These are phyloP conservation scores for Lolium multiflorum DNA, from an alignment of 176 grass and related monocot genomes.

Conservation along the genomic window DNA sequence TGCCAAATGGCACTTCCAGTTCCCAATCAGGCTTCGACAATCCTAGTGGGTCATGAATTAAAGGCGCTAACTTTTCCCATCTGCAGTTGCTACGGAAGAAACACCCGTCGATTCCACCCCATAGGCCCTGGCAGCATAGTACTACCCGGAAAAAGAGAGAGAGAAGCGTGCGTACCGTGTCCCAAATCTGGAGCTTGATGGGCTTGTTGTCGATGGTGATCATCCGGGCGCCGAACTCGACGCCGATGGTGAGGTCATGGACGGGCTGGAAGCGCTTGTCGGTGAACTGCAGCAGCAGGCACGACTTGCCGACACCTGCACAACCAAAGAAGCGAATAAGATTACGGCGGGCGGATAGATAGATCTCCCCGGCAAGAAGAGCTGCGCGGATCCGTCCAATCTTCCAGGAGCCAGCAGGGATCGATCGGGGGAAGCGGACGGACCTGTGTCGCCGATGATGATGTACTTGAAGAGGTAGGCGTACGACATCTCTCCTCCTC, in stretches of 20 bases:
- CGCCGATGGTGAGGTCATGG: constrained; percentile 85
- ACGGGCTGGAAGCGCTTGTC: constrained; percentile 91
- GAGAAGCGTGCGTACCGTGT: constrained; percentile 49
- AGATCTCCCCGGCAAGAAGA: not conserved
- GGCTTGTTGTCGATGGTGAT: constrained; percentile 81
- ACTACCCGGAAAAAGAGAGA: not conserved
- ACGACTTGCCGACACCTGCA: constrained; percentile 81
- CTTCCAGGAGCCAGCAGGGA: not conserved
- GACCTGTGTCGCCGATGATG: constrained; percentile 96
- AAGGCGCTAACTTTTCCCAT: not conserved
- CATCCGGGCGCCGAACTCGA: constrained; percentile 84
- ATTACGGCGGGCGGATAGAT: not conserved
- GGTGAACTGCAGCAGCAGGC: constrained; percentile 84
- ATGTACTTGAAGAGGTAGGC: constrained; percentile 99
- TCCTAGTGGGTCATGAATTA: not conserved
- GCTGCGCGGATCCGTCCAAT: constrained; percentile 9
- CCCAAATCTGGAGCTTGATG: constrained; percentile 93
- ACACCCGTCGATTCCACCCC: not conserved
- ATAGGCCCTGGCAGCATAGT: not conserved
- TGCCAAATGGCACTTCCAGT: not conserved
- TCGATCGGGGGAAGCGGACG: not conserved
- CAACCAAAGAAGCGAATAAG: not conserved
- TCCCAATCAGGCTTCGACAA: not conserved
- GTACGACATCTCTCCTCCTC: constrained; percentile 68
- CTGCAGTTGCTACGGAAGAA: not conserved